These are phyloP conservation scores for Verticillium alfalfae DNA, from an alignment of 2,329 filamentous ascomycete species.

Conservation along the genomic window DNA sequence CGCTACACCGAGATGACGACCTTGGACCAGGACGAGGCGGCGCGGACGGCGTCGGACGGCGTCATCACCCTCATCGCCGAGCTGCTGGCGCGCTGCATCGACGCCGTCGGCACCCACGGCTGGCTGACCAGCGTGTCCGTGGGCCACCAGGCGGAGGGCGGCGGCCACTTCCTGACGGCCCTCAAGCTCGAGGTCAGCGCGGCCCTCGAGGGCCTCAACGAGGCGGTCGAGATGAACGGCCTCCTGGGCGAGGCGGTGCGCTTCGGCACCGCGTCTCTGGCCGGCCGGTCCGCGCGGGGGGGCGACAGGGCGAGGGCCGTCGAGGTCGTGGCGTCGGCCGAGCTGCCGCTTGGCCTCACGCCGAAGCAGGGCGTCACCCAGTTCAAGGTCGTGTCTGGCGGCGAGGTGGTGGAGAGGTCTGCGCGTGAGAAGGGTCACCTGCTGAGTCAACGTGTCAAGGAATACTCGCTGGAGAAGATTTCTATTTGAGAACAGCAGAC, in stretches of 20 bases:
- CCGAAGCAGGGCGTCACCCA: slow-evolving; percentile 42
- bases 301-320: slow-evolving; percentile 38
- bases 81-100: slow-evolving; percentile 66
- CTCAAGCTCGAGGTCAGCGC: slow-evolving; percentile 65
- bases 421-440: slow-evolving; percentile 70
- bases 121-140: slow-evolving; percentile 62
- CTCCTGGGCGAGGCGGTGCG: slow-evolving; percentile 61
- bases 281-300: slow-evolving; percentile 19
- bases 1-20: slow-evolving; percentile 58
- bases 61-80: slow-evolving; percentile 67
- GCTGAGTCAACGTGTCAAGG: slow-evolving; percentile 72
- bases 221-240: slow-evolving; percentile 59
- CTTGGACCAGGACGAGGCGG: slow-evolving; percentile 33
- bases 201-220: slow-evolving; percentile 66
- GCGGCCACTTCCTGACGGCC: slow-evolving; percentile 58
- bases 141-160: slow-evolving; percentile 41
- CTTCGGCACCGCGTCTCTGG: slow-evolving; percentile 38
- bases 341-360: slow-evolving; percentile 72
- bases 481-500: slow-evolving; percentile 41
- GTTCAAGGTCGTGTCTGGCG: slow-evolving; percentile 60
- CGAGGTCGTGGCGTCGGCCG: slow-evolving; percentile 36
- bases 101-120: slow-evolving; percentile 68
- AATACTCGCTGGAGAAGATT: slow-evolving; percentile 79
- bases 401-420: slow-evolving; percentile 65
- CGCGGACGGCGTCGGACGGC: slow-evolving; percentile 51